Evolutionary conservation across 2,329 filamentous ascomycete species (phyloP).

Genomic region (Periglandula ipomoeae): DNA sequence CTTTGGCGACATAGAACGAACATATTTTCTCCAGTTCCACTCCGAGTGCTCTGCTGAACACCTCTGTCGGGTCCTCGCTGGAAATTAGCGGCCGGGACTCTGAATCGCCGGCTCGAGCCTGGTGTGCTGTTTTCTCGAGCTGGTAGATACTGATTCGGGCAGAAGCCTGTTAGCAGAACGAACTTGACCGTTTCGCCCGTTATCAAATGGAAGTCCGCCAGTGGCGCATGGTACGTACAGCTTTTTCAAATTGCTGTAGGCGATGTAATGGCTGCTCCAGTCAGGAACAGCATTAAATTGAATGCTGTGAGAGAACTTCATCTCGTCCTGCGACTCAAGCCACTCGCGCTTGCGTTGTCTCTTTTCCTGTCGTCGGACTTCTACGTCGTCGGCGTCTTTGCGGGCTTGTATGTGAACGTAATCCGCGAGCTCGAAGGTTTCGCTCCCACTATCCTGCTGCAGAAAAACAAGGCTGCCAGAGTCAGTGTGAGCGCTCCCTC

Average conservation of each 20-base stretch:
- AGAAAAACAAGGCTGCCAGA: constrained; percentile 3
- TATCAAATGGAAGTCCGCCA: neutral
- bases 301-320: constrained; percentile 99
- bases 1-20: constrained; percentile 83
- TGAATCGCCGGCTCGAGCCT: constrained; percentile 54
- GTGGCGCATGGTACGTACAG: constrained; percentile 50
- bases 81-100: constrained; percentile 79
- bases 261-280: constrained; percentile 97
- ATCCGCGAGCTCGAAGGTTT: constrained; percentile 33
- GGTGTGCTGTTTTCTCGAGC: constrained; percentile 77
- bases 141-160: constrained; percentile 68
- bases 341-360: constrained; percentile 55
- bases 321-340: constrained; percentile 70
- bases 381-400: constrained; percentile 20
- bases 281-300: constrained; percentile 99
- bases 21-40: constrained; percentile 89
- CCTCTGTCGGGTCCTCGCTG: constrained; percentile 64
- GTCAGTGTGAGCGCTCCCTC: constrained; percentile 21
- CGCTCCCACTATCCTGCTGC: constrained; percentile 6
- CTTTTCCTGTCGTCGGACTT: constrained; percentile 32
- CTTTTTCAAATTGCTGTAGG: constrained; percentile 98
- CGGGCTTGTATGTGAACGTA: constrained; percentile 25
- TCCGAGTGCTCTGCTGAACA: constrained; percentile 75
- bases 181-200: neutral
- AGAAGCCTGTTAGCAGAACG: neutral